These are phyloP conservation scores for Ganoderma sinense DNA, from an alignment of 1,284 basidiomycete species.

Conservation along the genomic window DNA sequence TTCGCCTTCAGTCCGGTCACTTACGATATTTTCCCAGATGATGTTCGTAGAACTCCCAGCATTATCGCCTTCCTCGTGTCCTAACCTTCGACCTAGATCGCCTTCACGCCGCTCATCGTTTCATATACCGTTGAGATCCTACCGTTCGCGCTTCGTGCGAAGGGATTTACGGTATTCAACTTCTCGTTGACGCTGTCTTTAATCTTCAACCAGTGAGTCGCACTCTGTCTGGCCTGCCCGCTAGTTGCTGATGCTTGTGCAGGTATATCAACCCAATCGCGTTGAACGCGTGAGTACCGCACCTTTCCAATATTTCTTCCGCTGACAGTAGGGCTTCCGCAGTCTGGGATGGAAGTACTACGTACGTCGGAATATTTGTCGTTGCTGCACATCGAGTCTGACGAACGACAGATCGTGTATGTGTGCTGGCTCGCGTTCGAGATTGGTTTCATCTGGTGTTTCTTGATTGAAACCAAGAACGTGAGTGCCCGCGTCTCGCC, in stretches of 20 bases:
- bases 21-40: conserved; percentile 31
- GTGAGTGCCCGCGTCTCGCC: conserved; percentile 19
- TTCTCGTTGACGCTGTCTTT: conserved; percentile 57
- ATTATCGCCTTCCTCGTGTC: not conserved
- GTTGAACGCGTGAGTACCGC: conserved; percentile 39
- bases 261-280: conserved; percentile 54
- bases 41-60: conserved; percentile 35
- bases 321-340: not conserved
- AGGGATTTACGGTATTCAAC: conserved; percentile 66
- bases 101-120: conserved; percentile 64
- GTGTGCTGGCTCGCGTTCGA: conserved; percentile 53
- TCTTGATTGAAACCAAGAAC: conserved; percentile 54
- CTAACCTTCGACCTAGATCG: conserved; percentile 41
- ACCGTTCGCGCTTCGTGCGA: conserved; percentile 64
- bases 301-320: not conserved
- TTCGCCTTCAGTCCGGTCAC: not conserved
- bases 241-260: not conserved
- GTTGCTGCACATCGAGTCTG: not conserved
- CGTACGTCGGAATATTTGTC: conserved; percentile 30
- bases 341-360: conserved; percentile 47
- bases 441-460: conserved; percentile 61
- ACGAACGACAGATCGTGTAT: conserved; percentile 36
- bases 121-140: conserved; percentile 66
- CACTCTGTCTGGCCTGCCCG: not conserved
- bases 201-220: conserved; percentile 64